phyloP scores from a whole-genome alignment of 2,329 filamentous ascomycete genomes.

The Pseudopyricularia javanii region DNA sequence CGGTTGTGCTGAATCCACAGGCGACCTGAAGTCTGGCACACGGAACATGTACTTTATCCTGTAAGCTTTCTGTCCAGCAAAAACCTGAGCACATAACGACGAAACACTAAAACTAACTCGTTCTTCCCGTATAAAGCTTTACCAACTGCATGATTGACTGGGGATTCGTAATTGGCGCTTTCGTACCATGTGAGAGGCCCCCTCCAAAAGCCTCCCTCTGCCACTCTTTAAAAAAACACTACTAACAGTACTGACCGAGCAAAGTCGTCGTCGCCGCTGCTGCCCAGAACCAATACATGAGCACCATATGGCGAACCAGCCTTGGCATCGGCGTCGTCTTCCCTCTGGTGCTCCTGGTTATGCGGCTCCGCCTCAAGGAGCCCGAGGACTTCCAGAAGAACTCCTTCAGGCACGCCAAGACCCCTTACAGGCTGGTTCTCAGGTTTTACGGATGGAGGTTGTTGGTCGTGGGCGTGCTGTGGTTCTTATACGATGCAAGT shows the following conservation, averaged over 20 bases:
- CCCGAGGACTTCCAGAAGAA: slow-evolving; percentile 65
- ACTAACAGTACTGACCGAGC: too few relatives aligned
- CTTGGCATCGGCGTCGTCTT: slow-evolving; percentile 72
- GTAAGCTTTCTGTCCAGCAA: slow-evolving; percentile 48
- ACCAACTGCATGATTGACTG: slow-evolving; percentile 19
- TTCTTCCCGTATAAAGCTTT: slow-evolving; percentile 6
- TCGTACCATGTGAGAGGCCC: slow-evolving; percentile 46
- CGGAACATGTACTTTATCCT: slow-evolving; percentile 88
- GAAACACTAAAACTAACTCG: too few relatives aligned
- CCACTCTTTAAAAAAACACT: neutral
- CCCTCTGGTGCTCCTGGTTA: slow-evolving; percentile 55
- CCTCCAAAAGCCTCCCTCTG: too few relatives aligned
- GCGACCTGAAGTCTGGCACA: slow-evolving; percentile 67
- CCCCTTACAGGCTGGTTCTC: slow-evolving; percentile 41
- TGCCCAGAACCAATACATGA: slow-evolving; percentile 47
- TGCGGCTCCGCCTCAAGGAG: slow-evolving; percentile 64
- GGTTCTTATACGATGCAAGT: slow-evolving; percentile 70
- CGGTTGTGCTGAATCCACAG: slow-evolving; percentile 70
- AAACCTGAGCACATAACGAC: slow-evolving; percentile 58
- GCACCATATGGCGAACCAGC: slow-evolving; percentile 70
- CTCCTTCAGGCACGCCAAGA: slow-evolving; percentile 50
- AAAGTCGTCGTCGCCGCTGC: slow-evolving; percentile 40
- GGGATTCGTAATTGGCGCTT: slow-evolving; percentile 69
- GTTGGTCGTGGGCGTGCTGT: slow-evolving; percentile 59
- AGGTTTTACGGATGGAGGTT: slow-evolving; percentile 66